Conservation (phyloP, 169 alveolate species). For the Besnoitia besnoiti region DNA sequence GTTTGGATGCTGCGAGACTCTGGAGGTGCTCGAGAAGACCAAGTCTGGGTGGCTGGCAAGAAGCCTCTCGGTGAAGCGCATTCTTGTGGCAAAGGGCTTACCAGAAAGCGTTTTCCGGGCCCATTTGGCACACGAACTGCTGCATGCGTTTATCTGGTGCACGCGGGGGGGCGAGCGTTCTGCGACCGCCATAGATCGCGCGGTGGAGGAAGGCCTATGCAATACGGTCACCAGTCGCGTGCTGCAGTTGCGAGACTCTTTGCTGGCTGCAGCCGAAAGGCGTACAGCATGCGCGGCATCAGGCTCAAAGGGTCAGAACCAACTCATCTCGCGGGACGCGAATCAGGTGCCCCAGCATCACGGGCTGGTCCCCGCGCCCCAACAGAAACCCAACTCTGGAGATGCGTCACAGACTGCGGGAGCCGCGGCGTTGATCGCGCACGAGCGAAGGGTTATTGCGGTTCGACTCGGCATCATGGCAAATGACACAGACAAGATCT, state of each 20-base stretch:
- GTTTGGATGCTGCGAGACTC: neutral
- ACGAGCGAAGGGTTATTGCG: neutral
- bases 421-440: neutral
- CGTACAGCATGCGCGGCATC: no score
- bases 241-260: neutral
- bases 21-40: neutral
- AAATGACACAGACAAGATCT: neutral
- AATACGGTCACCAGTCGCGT: neutral
- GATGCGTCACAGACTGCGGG: neutral
- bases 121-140: neutral
- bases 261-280: neutral
- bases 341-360: neutral
- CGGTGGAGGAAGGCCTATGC: slow-evolving; percentile 1
- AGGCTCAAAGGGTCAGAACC: no score
- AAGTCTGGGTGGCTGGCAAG: neutral
- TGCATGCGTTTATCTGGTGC: slow-evolving; percentile 27
- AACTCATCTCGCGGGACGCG: no score
- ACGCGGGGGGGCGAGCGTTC: neutral
- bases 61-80: neutral
- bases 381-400: neutral
- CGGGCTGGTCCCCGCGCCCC: neutral
- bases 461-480: neutral
- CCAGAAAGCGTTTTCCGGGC: slow-evolving; percentile 12
- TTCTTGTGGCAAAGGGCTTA: neutral
- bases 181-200: neutral